Percentiles rank a stretch among this genome's conserved stretches.
phyloP scores from a whole-genome alignment of 306 rosid genomes.

The Nissolia schottii region DNA sequence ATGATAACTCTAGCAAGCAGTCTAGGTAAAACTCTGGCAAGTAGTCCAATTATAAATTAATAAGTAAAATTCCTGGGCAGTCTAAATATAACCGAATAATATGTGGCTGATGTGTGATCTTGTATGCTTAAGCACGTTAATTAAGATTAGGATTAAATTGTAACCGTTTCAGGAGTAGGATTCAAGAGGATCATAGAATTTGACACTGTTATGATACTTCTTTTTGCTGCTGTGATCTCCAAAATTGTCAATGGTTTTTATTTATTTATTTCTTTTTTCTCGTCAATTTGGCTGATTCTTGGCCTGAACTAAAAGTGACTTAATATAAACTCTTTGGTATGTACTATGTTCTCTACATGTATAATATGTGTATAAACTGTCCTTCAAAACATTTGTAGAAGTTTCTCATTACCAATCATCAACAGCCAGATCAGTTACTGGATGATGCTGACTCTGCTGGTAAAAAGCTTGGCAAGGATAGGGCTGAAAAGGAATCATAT shows the following conservation, averaged over 20 bases:
- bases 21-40: no score
- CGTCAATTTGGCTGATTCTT: neutral
- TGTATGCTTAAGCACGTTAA: no score
- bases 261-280: no score
- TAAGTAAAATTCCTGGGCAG: no score
- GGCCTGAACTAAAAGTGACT: neutral
- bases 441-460: slow-evolving; percentile 56
- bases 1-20: neutral
- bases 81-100: no score
- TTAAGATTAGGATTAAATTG: no score
- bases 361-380: neutral
- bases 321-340: neutral
- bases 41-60: no score
- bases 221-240: neutral
- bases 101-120: no score
- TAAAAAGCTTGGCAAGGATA: slow-evolving; percentile 70
- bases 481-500: slow-evolving; percentile 75
- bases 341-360: neutral
- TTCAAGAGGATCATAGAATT: no score
- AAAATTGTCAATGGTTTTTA: neutral
- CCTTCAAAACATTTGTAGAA: neutral
- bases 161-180: no score
- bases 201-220: neutral
- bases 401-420: slow-evolving; percentile 18
- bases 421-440: slow-evolving; percentile 79